Conservation (phyloP, 2,329 filamentous ascomycete species). For the Verticillium albo-atrum region DNA sequence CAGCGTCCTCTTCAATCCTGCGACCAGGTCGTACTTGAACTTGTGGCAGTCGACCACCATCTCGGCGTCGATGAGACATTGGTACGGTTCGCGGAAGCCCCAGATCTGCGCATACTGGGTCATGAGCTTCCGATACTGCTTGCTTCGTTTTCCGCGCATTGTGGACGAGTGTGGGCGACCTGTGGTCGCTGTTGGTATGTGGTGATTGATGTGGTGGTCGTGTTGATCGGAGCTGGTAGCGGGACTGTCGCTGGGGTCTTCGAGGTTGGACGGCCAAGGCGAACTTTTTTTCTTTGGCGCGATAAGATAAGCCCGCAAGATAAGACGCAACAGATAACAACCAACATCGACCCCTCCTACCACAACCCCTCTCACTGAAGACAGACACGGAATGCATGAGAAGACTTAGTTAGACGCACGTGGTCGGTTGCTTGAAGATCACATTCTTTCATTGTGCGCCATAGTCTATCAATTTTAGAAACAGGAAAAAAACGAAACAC, state of each 20-base stretch:
- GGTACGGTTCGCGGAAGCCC: conserved; percentile 90
- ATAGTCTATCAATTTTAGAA: no score
- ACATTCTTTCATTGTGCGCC: no score
- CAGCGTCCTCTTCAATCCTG: conserved; percentile 73
- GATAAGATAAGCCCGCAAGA: conserved; percentile 11
- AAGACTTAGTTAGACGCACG: no score
- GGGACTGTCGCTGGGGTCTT: not conserved
- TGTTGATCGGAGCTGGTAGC: not conserved
- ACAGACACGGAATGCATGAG: no score
- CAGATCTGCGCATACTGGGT: conserved; percentile 84
- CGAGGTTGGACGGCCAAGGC: not conserved
- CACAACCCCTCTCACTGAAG: not conserved
- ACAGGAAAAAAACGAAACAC: no score
- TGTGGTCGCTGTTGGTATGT: not conserved
- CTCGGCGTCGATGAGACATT: conserved; percentile 83
- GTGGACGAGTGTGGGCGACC: conserved; percentile 12
- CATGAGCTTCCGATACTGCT: conserved; percentile 76
- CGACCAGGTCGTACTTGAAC: conserved; percentile 86
- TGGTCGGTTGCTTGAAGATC: no score
- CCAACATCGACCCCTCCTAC: not conserved
- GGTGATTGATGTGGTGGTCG: not conserved
- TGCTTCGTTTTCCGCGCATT: conserved; percentile 46
- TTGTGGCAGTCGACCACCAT: conserved; percentile 76
- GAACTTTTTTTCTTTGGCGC: conserved; percentile 10
- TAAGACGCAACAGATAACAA: not conserved